These are phyloP conservation scores for Periconia digitata DNA, from an alignment of 2,329 filamentous ascomycete species.

Conservation along the genomic window DNA sequence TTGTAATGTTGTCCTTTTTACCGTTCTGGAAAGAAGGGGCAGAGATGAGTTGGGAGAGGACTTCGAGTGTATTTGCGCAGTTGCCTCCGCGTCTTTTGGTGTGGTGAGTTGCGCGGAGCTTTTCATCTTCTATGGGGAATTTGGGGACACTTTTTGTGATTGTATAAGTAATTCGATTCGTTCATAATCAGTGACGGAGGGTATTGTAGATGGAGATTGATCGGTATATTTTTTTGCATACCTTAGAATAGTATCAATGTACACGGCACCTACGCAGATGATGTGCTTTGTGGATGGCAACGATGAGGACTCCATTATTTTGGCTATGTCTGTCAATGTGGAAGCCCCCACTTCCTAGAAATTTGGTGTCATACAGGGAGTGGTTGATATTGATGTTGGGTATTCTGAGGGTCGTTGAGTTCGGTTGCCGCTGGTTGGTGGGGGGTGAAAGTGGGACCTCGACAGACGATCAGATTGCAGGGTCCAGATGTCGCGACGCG, in stretches of 20 bases:
- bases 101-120: slow-evolving; percentile 65
- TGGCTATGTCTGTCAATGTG: too few species aligned
- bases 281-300: slow-evolving; percentile 56
- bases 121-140: slow-evolving; percentile 71
- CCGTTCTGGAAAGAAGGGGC: background rate
- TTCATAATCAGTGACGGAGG: too few species aligned
- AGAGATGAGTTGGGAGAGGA: slow-evolving; percentile 60
- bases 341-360: too few species aligned
- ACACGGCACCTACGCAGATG: slow-evolving; percentile 67
- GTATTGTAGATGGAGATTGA: background rate
- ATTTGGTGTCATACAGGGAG: too few species aligned
- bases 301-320: too few species aligned
- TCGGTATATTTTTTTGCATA: slow-evolving; percentile 29
- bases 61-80: slow-evolving; percentile 70
- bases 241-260: slow-evolving; percentile 71
- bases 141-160: slow-evolving; percentile 63
- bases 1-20: background rate
- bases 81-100: slow-evolving; percentile 70
- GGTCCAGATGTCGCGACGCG: too few species aligned
- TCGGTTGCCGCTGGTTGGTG: too few species aligned
- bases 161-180: too few species aligned
- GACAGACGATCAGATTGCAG: too few species aligned
- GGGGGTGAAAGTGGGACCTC: too few species aligned
- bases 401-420: too few species aligned
- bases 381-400: too few species aligned